Percentiles rank a stretch among this genome's conserved stretches.
phyloP scores from a whole-genome alignment of 768 basidiomycete genomes.

The Leccinum olivaceopallidum region DNA sequence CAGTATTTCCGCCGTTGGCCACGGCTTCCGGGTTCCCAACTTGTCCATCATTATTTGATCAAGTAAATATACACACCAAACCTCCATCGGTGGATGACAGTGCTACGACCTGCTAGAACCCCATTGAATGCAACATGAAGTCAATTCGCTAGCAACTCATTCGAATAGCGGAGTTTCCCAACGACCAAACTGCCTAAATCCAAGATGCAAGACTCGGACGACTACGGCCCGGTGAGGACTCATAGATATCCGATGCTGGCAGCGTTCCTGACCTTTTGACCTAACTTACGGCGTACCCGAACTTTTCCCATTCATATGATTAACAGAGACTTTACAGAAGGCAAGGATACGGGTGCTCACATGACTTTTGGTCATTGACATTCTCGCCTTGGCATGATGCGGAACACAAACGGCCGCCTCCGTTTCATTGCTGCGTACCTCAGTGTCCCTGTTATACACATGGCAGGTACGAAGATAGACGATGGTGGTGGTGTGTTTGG shows the following conservation, averaged over 20 bases:
- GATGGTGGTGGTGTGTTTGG: not conserved
- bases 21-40: not conserved
- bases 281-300: not conserved
- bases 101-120: not conserved
- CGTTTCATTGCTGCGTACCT: not conserved
- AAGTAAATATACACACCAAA: not conserved
- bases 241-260: not conserved
- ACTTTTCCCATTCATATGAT: not conserved
- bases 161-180: not conserved
- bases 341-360: not conserved
- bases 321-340: not conserved
- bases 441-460: conserved; percentile 3
- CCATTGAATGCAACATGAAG: not conserved
- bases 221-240: not conserved
- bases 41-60: not conserved
- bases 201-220: not conserved
- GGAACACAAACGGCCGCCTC: not conserved
- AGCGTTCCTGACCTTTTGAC: not conserved
- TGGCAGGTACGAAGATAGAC: not conserved
- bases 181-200: not conserved
- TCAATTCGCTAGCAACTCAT: not conserved
- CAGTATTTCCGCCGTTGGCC: not conserved
- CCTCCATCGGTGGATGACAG: not conserved
- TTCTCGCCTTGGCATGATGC: not conserved
- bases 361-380: not conserved